Base-by-base conservation (phyloP, 1,284 basidiomycete genomes). In the Sporisorium reilianum region DNA sequence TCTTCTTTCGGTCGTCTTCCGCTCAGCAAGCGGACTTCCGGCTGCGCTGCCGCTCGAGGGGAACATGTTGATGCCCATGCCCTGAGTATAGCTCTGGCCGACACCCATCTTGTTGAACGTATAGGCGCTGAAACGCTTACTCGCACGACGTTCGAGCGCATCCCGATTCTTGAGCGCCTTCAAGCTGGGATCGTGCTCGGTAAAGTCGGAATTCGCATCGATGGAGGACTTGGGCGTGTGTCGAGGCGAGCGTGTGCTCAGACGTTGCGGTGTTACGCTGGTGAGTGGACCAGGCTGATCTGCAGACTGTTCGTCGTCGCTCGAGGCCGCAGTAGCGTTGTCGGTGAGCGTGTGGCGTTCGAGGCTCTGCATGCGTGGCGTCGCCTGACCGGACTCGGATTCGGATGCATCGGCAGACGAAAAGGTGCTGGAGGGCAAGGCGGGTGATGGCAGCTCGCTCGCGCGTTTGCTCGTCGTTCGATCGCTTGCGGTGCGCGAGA, bases 121-220 rank as follows among this genome's bases (percentile, higher is more conserved):
- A 84, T 97, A 99, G 1, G 92, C 92, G 58, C 95, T 97, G 87
- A 96, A 99, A 0, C 96, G 91, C 84, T 98, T 98, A 26, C 93
- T 95, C 4, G 96, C 96, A 42, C 96, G 89, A 11, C 96, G 90
- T 81, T 96, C 94, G 20, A 97, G 88, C 0, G 91, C 90, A 75
- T 97, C 95, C 45, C 90, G 90, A 73, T 91, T 90, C 85, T 95
- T 92, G 44, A 99, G 88, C 1, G 94, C 94, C 11, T 93, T 93
- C 16, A 98, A 88, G 9, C 94, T 95, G 58, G 89, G 91, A 44
- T 92, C 91, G 30, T 93, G 90, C 6, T 90, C 91, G 26, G 92
- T 90, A 4, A 87, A 85, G 32, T 73, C 72, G 28, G 54, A 64
- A 36, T 42, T 48, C 14, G 57, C 41, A 40, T 75, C 73, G 25